phyloP scores from a whole-genome alignment of 2,329 filamentous ascomycete species.

The Fusarium pininemorale region DNA sequence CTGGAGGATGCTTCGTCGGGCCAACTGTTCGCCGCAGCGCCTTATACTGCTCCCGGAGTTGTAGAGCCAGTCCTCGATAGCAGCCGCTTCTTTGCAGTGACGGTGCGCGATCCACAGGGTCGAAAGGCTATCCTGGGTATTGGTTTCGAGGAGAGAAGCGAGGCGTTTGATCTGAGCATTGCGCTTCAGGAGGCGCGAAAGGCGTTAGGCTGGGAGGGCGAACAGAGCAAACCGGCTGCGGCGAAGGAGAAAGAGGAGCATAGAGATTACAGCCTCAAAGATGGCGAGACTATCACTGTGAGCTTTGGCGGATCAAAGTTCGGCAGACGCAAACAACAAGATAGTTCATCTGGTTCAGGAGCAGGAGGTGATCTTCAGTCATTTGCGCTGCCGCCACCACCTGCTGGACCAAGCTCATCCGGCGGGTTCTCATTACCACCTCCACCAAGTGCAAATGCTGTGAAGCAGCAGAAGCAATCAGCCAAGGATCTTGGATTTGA shows the following conservation, averaged over 20 bases:
- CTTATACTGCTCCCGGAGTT: constrained; percentile 71
- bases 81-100: constrained; percentile 83
- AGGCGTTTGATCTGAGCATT: constrained; percentile 87
- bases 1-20: constrained; percentile 79
- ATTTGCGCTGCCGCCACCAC: constrained; percentile 82
- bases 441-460: constrained; percentile 69
- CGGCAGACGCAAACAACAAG: constrained; percentile 57
- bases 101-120: constrained; percentile 78
- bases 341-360: constrained; percentile 24
- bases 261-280: constrained; percentile 82
- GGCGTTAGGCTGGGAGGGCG: constrained; percentile 68
- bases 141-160: constrained; percentile 86
- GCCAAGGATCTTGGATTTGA: constrained; percentile 80
- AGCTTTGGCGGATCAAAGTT: constrained; percentile 70
- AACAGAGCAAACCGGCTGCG: constrained; percentile 48
- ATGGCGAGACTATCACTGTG: constrained; percentile 88
- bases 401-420: constrained; percentile 54
- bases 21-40: constrained; percentile 83
- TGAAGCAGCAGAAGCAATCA: constrained; percentile 65
- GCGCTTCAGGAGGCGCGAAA: constrained; percentile 81
- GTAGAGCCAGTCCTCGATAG: constrained; percentile 84
- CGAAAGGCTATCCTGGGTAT: constrained; percentile 83
- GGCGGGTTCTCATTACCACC: constrained; percentile 67
- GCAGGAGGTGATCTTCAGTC: constrained; percentile 51
- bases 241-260: constrained; percentile 51